Base-by-base conservation (phyloP, 805 yeast genomes). In the Metschnikowia reukaufii region DNA sequence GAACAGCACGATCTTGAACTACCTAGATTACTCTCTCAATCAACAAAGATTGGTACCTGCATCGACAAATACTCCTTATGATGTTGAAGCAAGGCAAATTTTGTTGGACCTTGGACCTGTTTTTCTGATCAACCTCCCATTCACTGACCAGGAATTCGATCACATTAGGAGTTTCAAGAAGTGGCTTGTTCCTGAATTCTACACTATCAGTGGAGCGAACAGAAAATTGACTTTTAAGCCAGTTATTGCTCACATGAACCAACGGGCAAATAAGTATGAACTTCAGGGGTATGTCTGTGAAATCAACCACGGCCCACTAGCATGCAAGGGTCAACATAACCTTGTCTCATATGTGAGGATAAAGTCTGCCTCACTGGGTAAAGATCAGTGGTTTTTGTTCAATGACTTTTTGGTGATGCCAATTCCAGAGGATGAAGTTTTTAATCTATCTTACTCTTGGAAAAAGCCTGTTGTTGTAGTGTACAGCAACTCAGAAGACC, bases 351-450 rank as follows among this genome's bases (percentile, higher is more conserved):
- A 77, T 54, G 74, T 78, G 2, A 75, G 76, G 50, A 67, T 81
- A 4, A 69, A 65, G 13, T 44, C 54, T 3, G 51, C 52, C 2
- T 46, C 53, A 4, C 52, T 48, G 43, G 52, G 50, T 8, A 44
- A 40, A 20, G 74, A 74, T 39, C 61, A 61, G 56, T 94, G 99
- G 99, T 81, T 76, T 59, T 64, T 94, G 60, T 89, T 94, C 64
- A 94, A 94, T 61, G 98, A 94, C 64, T 94, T 92, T 65, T 69
- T 94, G 53, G 98, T 91, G 13, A 78, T 81, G 56, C 83, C 82
- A 19, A 74, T 94, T 0, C 75, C 84, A 1, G 88, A 84, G 55
- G 77, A 76, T 12, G 97, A 94, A 56, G 97, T 87, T 0, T 73
- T 90, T 39, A 81, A 89, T 60, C 66, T 89, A 39, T 68, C 82